Percentiles rank a stretch among this genome's conserved stretches.
Conservation (phyloP, 2,329 filamentous ascomycete genomes). For the Xylariomycetidae sp. region DNA sequence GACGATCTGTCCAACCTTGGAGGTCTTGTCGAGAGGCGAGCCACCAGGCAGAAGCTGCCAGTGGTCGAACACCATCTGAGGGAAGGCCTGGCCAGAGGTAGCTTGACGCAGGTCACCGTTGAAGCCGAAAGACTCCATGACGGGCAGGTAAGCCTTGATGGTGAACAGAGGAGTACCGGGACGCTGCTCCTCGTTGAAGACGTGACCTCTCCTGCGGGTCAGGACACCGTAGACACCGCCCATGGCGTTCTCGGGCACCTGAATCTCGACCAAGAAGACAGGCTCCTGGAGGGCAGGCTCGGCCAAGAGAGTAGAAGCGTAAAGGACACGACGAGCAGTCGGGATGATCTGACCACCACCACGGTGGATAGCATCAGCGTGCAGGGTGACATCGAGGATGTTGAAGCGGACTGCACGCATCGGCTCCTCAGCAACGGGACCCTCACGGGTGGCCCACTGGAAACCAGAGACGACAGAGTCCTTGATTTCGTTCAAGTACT, state of each 20-base stretch:
- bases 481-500: constrained; percentile 99
- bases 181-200: constrained; percentile 97
- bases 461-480: constrained; percentile 99
- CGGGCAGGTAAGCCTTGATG: constrained; percentile 94
- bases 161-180: constrained; percentile 98
- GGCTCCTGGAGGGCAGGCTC: constrained; percentile 91
- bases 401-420: constrained; percentile 98
- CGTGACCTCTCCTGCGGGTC: constrained; percentile 95
- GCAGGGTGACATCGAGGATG: constrained; percentile 98
- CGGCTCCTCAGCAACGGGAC: constrained; percentile 95
- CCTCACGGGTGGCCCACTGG: constrained; percentile 98
- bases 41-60: constrained; percentile 96
- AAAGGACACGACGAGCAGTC: constrained; percentile 94
- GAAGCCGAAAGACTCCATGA: constrained; percentile 99
- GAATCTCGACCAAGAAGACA: constrained; percentile 98
- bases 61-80: constrained; percentile 97
- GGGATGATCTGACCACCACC: constrained; percentile 99
- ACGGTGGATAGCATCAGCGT: constrained; percentile 99
- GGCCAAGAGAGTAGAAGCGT: constrained; percentile 85
- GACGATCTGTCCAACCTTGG: constrained; percentile 79
- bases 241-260: constrained; percentile 97
- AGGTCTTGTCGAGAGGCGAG: constrained; percentile 75
- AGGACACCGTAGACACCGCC: constrained; percentile 99
- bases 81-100: constrained; percentile 98
- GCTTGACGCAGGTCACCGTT: constrained; percentile 90